Evolutionary conservation across 129 eudicot genomes (phyloP), one percentile per base, ranked within the genome.

Genomic region (Tagetes erecta): DNA sequence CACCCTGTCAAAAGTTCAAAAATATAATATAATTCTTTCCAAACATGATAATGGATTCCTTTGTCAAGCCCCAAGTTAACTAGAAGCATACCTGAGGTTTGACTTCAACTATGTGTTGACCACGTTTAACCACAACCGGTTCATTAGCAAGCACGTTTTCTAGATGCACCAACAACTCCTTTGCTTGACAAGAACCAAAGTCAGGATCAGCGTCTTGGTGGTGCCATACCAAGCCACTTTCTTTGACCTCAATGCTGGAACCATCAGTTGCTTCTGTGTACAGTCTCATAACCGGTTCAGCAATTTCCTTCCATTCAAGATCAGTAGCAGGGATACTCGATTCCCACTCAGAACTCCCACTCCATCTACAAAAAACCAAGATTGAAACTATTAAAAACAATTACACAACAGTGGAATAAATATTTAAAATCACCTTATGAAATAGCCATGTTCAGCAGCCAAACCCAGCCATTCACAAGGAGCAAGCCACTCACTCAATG

Each of bases 391-490:
- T 12, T 46, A 0, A 6, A 40, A 36, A 35, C 12, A 42, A 10
- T 35, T 13, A 20, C 13, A 74, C 1, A 53, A 6, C 60, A 5
- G 1, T 31, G 34, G 13, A 55, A 60, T 33, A 40, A 5, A 56
- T 55, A 62, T 27, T 6, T 33, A 4, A 63, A 5, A 57, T 6
- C 82, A 91, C 97, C 95, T 88, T 70, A 82, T 71, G 62, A 88
- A 91, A 81, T 80, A 88, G 10, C 97, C 97, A 81, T 91, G 97
- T 82, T 91, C 95, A 59, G 95, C 97, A 13, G 97, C 97, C 50
- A 91, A 42, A 64, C 97, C 97, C 46, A 91, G 83, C 46, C 72
- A 55, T 59, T 86, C 87, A 81, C 95, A 91, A 8, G 97, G 97
- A 47, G 88, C 82, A 64, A 91, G 89, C 97, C 95, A 91, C 70